These are phyloP conservation scores for Blastobotrys aristatus DNA, from an alignment of 1,139 yeast species.

Conservation along the genomic window DNA sequence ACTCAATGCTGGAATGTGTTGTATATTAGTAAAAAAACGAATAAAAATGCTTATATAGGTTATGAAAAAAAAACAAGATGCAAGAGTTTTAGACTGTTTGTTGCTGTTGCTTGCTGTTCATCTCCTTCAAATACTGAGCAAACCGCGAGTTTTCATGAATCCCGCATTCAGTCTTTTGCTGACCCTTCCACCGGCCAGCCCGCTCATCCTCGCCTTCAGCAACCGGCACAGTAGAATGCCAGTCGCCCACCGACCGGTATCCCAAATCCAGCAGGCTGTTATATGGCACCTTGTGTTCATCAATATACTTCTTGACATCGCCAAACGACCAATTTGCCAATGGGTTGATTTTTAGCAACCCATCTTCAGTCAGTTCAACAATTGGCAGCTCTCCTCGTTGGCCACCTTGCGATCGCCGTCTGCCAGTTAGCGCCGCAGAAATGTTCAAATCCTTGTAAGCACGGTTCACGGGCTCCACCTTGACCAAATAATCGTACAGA, in stretches of 20 bases:
- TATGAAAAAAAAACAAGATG: too few species aligned
- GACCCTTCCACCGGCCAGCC: constrained; percentile 95
- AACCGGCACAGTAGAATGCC: constrained; percentile 91
- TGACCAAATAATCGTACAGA: constrained; percentile 78
- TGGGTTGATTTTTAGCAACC: constrained; percentile 82
- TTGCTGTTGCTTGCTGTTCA: background rate
- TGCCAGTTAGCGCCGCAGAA: constrained; percentile 84
- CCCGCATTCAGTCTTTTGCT: constrained; percentile 92
- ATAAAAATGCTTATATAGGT: too few species aligned
- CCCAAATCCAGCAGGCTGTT: constrained; percentile 81
- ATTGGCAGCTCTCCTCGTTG: constrained; percentile 68
- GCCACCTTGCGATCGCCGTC: constrained; percentile 89
- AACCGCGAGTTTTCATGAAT: constrained; percentile 78
- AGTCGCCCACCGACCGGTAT: constrained; percentile 89
- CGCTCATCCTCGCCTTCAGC: constrained; percentile 91
- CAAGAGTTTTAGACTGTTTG: too few species aligned
- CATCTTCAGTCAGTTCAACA: constrained; percentile 68
- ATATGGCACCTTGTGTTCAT: constrained; percentile 70
- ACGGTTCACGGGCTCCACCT: constrained; percentile 88
- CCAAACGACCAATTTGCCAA: constrained; percentile 76
- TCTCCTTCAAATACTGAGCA: constrained; percentile 46
- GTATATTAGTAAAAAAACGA: too few species aligned
- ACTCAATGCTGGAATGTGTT: too few species aligned
- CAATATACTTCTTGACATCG: constrained; percentile 66
- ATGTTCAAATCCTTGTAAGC: constrained; percentile 72